Base-by-base conservation (phyloP, 495 filamentous ascomycete genomes). In the Talaromyces nanjingensis region DNA sequence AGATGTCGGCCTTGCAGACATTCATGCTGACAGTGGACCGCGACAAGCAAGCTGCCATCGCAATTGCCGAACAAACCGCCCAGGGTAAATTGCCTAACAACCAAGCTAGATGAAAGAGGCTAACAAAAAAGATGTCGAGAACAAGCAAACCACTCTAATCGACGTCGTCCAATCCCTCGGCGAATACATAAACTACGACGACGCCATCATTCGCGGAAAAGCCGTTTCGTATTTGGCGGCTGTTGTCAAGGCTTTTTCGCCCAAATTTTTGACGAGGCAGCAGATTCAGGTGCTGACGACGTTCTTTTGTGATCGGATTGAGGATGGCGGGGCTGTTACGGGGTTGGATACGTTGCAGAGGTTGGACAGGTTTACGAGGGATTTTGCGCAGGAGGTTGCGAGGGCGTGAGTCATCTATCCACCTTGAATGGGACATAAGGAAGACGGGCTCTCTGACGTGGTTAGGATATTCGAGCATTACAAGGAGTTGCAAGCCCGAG, bases 131-230 rank as follows among this genome's bases (percentile, higher is more conserved):
- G 86, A 82, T 68, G 75, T 91, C 59, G 83, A 88, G 68, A 80
- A 63, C 62, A 86, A 84, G 65, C 78, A 88, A 59, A 77, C 81
- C 25, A 89, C 86, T 60, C 74, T 91, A 20, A 79, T 91, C 56
- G 84, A 87, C 45, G 73, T 89, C 37, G 84, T 91, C 16, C 84
- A 89, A 69, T 84, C 83, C 12, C 74, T 91, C 27, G 86, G 83
- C 11, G 85, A 88, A 73, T 89, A 89, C 60, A 80, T 91, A 64
- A 89, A 88, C 59, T 83, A 88, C 67, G 88, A 90, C 63, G 87
- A 91, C 71, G 77, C 77, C 49, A 80, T 81, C 29, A 70, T 86
- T 25, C 81, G 89, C 7, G 79, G 85, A 22, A 89, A 87, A 75
- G 85, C 86, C 0, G 81, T 91, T 65, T 81, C 83, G 37, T 91